Base-by-base conservation (phyloP, 2,329 filamentous ascomycete genomes). In the Fusarium cyanostomum region DNA sequence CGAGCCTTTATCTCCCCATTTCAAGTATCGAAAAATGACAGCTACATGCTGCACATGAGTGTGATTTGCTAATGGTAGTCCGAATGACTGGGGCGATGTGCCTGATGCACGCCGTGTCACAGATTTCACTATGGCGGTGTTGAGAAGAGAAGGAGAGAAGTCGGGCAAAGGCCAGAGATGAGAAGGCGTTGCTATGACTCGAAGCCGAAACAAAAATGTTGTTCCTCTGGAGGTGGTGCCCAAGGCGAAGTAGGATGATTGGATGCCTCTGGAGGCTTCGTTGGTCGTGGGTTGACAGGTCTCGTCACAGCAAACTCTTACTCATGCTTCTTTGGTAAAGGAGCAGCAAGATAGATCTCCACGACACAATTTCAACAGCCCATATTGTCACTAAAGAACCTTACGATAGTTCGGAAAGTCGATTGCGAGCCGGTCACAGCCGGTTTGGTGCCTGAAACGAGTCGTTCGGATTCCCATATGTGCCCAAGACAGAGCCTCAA, bases 401-500 rank as follows among this genome's bases (percentile, higher is more conserved):
- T 52, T 26, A 35, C 5, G 30, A 28, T 43, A 34, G 38, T 42
- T 28, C 31, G 49, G 44, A n/a, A 13, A 34, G 30, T 44, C 26
- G 6, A 15, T 11, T 21, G 21, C 21, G 10, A 52, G 31, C 49
- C 49, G 48, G 37, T 27, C 16, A 18, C 18, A 26, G 37, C 37
- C 48, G 45, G 24, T 30, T 49, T 49, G 33, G 45, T 38, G 45
- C 45, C 45, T 49, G 24, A 49, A 49, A 24, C 43, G 13, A n/a
- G n/a, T 16, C 26, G 35, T 33, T 26, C 30, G 38, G 50, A 26
- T 37, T n/a, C 28, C 15, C 12, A 39, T 39, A 21, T 53, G n/a
- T 53, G 50, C 49, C 49, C 39, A 52, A 52, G 38, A 42, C 38
- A 44, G 49, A 43, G 35, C 49, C 49, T 31, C 52, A 44, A 45